Conservation (phyloP, 805 yeast species). For the Ogataea ramenticola region DNA sequence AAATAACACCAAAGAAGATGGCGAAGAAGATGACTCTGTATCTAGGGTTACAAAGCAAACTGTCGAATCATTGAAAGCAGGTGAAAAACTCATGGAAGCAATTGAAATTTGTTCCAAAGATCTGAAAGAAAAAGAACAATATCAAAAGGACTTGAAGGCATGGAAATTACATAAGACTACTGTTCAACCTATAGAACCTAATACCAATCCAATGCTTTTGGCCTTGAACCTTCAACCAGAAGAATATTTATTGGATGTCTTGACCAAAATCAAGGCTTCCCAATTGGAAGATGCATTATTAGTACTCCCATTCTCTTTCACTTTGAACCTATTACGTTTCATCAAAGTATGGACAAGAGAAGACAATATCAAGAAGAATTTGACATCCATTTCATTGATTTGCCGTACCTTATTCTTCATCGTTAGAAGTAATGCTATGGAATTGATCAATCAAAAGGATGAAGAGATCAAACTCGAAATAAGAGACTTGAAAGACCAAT, state of each 20-base stretch:
- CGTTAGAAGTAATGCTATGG: conserved; percentile 67
- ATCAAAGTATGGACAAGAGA: conserved; percentile 66
- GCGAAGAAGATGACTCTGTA: conserved; percentile 42
- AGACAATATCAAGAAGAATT: conserved; percentile 34
- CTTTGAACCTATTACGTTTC: conserved; percentile 61
- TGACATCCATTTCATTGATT: conserved; percentile 50
- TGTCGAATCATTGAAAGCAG: conserved; percentile 86
- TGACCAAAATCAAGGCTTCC: conserved; percentile 66
- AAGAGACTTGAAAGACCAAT: conserved; percentile 50
- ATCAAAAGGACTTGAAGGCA: conserved; percentile 31
- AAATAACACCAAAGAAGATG: conserved; percentile 22
- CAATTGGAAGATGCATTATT: conserved; percentile 90
- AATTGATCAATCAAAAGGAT: conserved; percentile 65
- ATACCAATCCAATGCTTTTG: conserved; percentile 61
- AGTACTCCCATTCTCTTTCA: conserved; percentile 84
- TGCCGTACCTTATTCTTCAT: conserved; percentile 74
- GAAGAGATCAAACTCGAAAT: conserved; percentile 57
- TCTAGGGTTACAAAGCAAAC: conserved; percentile 75
- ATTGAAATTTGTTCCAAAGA: conserved; percentile 76
- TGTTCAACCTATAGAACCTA: conserved; percentile 51
- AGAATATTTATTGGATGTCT: conserved; percentile 67
- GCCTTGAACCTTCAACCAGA: conserved; percentile 70
- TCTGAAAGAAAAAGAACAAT: conserved; percentile 46
- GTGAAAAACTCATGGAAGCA: conserved; percentile 90
- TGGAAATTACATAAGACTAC: conserved; percentile 35